Conservation (phyloP, 2,329 filamentous ascomycete species). For the Arthrobotrys sphaeroides region DNA sequence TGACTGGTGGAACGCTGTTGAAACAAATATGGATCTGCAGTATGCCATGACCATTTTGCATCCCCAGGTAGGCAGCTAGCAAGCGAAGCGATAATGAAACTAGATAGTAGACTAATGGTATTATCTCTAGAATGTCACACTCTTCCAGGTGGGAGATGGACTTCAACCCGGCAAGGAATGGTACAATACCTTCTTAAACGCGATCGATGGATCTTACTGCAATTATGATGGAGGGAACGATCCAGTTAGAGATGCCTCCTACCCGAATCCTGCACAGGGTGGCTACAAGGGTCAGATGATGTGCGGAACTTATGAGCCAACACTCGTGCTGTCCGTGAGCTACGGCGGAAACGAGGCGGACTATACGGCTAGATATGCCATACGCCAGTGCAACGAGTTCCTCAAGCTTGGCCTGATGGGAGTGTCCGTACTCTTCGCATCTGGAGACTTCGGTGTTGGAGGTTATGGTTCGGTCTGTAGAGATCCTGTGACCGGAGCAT, state of each 20-base stretch:
- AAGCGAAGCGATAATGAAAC: not conserved
- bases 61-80: constrained; percentile 67
- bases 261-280: constrained; percentile 66
- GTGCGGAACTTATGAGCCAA: constrained; percentile 57
- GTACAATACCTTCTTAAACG: constrained; percentile 72
- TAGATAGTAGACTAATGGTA: constrained; percentile 63
- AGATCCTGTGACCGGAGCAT: constrained; percentile 24
- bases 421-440: constrained; percentile 70
- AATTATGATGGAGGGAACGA: constrained; percentile 62
- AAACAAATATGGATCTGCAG: constrained; percentile 71
- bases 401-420: constrained; percentile 73
- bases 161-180: constrained; percentile 71
- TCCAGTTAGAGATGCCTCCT: constrained; percentile 62
- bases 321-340: constrained; percentile 63
- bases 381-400: constrained; percentile 71
- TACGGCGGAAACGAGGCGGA: constrained; percentile 75
- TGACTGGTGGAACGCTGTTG: constrained; percentile 63
- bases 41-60: constrained; percentile 67
- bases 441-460: constrained; percentile 70
- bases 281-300: constrained; percentile 66
- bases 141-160: constrained; percentile 64
- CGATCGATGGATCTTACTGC: constrained; percentile 66
- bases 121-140: constrained; percentile 63
- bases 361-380: constrained; percentile 70
- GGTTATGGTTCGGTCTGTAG: constrained; percentile 65